Conservation (phyloP, 208 protist species). For the Acanthamoeba royreba region DNA sequence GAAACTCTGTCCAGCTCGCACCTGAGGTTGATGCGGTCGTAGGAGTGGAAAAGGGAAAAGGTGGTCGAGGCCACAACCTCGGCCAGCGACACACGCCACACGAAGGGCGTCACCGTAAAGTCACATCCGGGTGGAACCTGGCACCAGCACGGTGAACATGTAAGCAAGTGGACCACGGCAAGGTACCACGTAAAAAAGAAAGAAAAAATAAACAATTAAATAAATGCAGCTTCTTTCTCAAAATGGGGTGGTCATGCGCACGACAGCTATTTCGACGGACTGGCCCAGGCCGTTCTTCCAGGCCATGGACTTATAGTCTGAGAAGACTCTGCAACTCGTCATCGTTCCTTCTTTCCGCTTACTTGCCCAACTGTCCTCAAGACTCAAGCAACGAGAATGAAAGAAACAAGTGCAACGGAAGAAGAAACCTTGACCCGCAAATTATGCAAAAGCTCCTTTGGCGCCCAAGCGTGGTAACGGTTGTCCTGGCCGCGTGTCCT, state of each 20-base stretch:
- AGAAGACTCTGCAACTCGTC: background rate
- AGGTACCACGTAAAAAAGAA: background rate
- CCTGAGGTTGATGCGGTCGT: background rate
- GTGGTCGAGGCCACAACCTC: background rate
- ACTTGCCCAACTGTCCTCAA: background rate
- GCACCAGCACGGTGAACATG: too few relatives aligned
- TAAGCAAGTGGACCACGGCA: background rate
- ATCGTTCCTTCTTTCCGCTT: background rate
- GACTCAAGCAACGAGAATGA: background rate
- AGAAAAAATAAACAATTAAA: background rate
- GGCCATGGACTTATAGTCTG: slow-evolving; percentile 16
- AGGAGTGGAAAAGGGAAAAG: slow-evolving; percentile 34
- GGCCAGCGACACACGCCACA: background rate
- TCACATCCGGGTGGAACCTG: background rate
- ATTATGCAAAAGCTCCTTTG: too few relatives aligned
- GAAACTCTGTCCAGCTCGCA: too few relatives aligned
- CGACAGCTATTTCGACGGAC: background rate
- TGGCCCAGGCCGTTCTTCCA: slow-evolving; percentile 43
- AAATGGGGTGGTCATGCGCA: background rate
- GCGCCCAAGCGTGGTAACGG: too few relatives aligned
- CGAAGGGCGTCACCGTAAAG: background rate
- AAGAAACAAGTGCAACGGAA: too few relatives aligned
- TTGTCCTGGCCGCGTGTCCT: too few relatives aligned
- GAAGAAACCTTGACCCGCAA: too few relatives aligned
- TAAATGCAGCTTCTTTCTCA: background rate